Evolutionary conservation across 768 basidiomycete genomes (phyloP).

Genomic region (Boletus sp.): DNA sequence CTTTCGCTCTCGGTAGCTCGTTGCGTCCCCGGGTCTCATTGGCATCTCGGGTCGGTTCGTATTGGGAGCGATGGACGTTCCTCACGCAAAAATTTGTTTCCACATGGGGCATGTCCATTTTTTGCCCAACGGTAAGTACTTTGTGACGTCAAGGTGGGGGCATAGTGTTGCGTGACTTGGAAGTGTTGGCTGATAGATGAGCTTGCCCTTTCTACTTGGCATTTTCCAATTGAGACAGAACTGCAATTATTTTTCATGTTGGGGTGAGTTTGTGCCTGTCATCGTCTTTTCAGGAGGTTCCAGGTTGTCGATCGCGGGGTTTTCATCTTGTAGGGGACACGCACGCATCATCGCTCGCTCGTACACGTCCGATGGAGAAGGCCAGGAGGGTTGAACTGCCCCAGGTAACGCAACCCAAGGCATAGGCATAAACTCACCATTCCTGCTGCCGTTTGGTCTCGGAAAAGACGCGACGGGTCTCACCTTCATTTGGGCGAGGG

Average conservation of each 20-base stretch:
- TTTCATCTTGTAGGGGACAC: slow-evolving; percentile 35
- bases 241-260: slow-evolving; percentile 46
- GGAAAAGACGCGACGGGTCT: too few species aligned
- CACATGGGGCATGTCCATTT: slow-evolving; percentile 53
- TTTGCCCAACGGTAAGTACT: slow-evolving; percentile 52
- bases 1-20: slow-evolving; percentile 12
- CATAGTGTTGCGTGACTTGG: not conserved
- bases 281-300: not conserved
- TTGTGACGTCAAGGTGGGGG: slow-evolving; percentile 52
- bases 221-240: slow-evolving; percentile 52
- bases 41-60: slow-evolving; percentile 54
- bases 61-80: slow-evolving; percentile 46
- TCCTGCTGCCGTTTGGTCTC: too few species aligned
- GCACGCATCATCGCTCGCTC: slow-evolving; percentile 43
- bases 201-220: too few species aligned
- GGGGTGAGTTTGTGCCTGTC: slow-evolving; percentile 32
- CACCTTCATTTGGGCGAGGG: too few species aligned
- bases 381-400: too few species aligned
- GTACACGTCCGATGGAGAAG: slow-evolving; percentile 50
- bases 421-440: too few species aligned
- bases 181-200: not conserved
- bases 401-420: too few species aligned
- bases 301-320: not conserved
- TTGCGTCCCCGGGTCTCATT: slow-evolving; percentile 39
- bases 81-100: slow-evolving; percentile 39